Evolutionary conservation across 2,329 filamentous ascomycete genomes (phyloP), one percentile per base, ranked within the genome.

Genomic region (Ophiostoma quercus): DNA sequence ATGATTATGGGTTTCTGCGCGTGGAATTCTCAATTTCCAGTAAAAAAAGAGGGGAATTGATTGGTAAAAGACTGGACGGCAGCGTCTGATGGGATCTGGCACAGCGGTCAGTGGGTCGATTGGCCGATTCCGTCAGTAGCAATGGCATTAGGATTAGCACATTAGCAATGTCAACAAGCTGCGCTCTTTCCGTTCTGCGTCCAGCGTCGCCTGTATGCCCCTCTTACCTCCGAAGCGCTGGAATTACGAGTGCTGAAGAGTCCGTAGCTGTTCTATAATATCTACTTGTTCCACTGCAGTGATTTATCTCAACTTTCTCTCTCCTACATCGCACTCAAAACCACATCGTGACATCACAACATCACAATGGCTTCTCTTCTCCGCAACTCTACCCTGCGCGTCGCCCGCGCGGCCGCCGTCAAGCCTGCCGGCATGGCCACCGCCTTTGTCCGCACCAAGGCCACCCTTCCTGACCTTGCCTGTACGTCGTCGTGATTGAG

Each of bases 391-490:
- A 84, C 90, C 73, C 85, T 96, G 74, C 84, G 96, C 79, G 90
- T 92, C 77, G 88, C 87, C 74, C 85, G 86, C 73, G 85, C 87
- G 75, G 84, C 88, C 75, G 81, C 84, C 73, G 91, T 92, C 80
- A 86, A 89, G 74, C 89, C 90, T n/a, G 86, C 87, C 77, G 83
- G 87, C 71, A 87, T 86, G 74, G 87, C 88, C 80, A 90, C 89
- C 75, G 90, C 86, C 78, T 96, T 96, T 72, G 85, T 90, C 75
- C 89, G 93, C 77, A 88, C 88, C 82, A 97, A 97, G 85, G 94
- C 92, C 68, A 97, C 94, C 60, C 90, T 99, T 60, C 95, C 95
- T 73, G 94, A 97, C 77, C 89, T 98, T n/a, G 75, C 81, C 34
- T 86, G 84, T 86, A 41, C 0, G 62, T 41, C 9, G 34, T 62